Percentiles rank a stretch among this genome's conserved stretches.
Conservation (phyloP, 768 basidiomycete genomes). For the Boletus reticulatus region DNA sequence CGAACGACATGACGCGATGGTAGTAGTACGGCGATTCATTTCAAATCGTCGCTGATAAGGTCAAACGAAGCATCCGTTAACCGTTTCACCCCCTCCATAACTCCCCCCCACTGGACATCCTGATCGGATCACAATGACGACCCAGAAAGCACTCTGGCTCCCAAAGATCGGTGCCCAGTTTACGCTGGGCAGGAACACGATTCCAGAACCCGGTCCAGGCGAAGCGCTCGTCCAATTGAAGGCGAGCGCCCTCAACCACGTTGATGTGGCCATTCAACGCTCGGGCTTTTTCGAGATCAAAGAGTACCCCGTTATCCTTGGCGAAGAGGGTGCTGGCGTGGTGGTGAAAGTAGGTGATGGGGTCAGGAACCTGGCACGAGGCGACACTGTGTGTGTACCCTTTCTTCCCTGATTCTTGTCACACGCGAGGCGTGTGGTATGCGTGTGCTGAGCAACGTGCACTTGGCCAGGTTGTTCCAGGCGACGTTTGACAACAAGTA, state of each 20-base stretch:
- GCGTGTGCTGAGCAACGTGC: background rate
- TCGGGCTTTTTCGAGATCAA: conserved; percentile 18
- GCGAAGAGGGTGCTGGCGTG: conserved; percentile 36
- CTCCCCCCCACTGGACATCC: too few species aligned
- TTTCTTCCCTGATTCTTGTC: background rate
- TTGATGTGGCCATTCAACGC: conserved; percentile 27
- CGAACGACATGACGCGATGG: too few species aligned
- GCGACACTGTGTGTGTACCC: conserved; percentile 27
- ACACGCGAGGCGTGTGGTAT: too few species aligned
- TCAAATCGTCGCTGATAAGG: too few species aligned
- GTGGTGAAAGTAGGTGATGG: conserved; percentile 35
- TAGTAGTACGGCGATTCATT: too few species aligned
- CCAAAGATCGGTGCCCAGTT: conserved; percentile 4
- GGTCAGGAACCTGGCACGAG: conserved; percentile 32
- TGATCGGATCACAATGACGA: background rate
- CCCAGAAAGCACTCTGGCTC: conserved; percentile 17
- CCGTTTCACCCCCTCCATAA: too few species aligned
- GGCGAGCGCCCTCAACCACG: conserved; percentile 43
- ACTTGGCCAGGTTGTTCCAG: conserved; percentile 5
- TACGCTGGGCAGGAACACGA: conserved; percentile 2
- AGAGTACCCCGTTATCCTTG: conserved; percentile 35
- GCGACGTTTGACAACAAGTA: conserved; percentile 1
- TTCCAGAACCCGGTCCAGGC: conserved; percentile 38
- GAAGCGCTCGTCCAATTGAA: conserved; percentile 42
- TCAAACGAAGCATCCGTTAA: too few species aligned